Conservation (phyloP, 768 basidiomycete species). For the Podaxis sp. region DNA sequence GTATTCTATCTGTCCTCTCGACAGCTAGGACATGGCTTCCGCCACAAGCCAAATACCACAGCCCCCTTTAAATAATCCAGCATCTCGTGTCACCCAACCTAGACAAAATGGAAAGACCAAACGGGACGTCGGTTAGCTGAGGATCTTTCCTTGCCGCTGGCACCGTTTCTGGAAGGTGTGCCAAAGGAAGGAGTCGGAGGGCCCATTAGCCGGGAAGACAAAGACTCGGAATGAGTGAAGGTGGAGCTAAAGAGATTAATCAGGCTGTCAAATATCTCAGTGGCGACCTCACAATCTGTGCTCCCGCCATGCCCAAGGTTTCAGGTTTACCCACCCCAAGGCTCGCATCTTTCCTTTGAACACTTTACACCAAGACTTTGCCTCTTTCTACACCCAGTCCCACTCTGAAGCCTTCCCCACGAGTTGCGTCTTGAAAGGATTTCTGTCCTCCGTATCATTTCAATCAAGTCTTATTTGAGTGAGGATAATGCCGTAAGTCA, state of each 20-base stretch:
- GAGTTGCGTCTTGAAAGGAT: conserved; percentile 36
- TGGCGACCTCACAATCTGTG: background rate
- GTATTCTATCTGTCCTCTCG: background rate
- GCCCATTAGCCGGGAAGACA: conserved; percentile 41
- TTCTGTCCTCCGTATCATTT: conserved; percentile 46
- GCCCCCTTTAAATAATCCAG: conserved; percentile 28
- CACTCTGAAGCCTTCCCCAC: conserved; percentile 30
- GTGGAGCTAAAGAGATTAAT: conserved; percentile 41
- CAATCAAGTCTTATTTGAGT: conserved; percentile 37
- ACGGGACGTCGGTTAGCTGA: conserved; percentile 34
- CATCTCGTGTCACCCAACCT: conserved; percentile 36
- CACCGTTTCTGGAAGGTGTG: conserved; percentile 33
- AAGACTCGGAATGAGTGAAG: conserved; percentile 38
- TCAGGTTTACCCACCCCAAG: background rate
- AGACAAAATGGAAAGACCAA: conserved; percentile 35
- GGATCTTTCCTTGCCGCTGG: conserved; percentile 28
- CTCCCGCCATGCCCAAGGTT: background rate
- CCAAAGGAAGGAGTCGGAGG: conserved; percentile 28
- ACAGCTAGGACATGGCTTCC: background rate
- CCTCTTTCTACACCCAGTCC: conserved; percentile 42
- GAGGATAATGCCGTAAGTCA: conserved; percentile 30
- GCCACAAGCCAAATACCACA: background rate
- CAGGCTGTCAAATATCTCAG: conserved; percentile 27
- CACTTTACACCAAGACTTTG: conserved; percentile 29
- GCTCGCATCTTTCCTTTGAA: background rate